A percentile compares a stretch with the other conserved stretches of the same genome.
These are phyloP conservation scores for Karstenula rhodostoma DNA, from an alignment of 2,329 filamentous ascomycete species.

Conservation along the genomic window DNA sequence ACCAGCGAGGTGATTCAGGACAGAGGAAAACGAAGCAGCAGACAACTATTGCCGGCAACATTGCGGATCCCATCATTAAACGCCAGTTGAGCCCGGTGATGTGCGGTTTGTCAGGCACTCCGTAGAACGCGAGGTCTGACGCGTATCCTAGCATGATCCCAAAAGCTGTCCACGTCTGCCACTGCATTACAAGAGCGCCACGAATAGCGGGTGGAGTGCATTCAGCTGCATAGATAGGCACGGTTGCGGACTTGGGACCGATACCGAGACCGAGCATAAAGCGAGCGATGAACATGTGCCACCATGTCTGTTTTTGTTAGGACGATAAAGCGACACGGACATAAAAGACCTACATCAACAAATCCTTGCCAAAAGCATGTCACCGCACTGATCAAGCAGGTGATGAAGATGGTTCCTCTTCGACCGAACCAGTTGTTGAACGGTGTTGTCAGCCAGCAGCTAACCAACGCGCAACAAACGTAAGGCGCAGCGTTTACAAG, in stretches of 20 bases:
- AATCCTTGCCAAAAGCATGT: constrained; percentile 70
- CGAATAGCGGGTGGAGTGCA: constrained; percentile 73
- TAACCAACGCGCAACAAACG: constrained; percentile 71
- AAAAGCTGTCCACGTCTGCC: constrained; percentile 68
- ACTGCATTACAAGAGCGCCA: constrained; percentile 82
- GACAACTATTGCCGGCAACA: constrained; percentile 36
- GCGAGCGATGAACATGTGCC: constrained; percentile 73
- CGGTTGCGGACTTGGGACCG: constrained; percentile 76
- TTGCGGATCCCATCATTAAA: constrained; percentile 39
- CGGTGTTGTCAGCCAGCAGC: constrained; percentile 77
- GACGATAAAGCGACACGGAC: neutral
- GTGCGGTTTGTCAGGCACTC: constrained; percentile 27
- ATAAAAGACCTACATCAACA: constrained; percentile 55
- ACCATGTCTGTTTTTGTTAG: constrained; percentile 63
- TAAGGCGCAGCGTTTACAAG: constrained; percentile 70
- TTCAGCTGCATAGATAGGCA: constrained; percentile 80
- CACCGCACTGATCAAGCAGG: constrained; percentile 72
- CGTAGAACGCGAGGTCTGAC: constrained; percentile 33
- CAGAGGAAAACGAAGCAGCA: constrained; percentile 36
- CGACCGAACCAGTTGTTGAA: constrained; percentile 75
- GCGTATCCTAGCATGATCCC: constrained; percentile 40
- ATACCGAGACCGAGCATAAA: constrained; percentile 80
- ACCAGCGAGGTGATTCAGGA: constrained; percentile 36
- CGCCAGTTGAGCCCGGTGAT: constrained; percentile 38
- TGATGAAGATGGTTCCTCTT: constrained; percentile 77